These are phyloP conservation scores for Podospora comata DNA, from an alignment of 495 filamentous ascomycete species.

Conservation along the genomic window DNA sequence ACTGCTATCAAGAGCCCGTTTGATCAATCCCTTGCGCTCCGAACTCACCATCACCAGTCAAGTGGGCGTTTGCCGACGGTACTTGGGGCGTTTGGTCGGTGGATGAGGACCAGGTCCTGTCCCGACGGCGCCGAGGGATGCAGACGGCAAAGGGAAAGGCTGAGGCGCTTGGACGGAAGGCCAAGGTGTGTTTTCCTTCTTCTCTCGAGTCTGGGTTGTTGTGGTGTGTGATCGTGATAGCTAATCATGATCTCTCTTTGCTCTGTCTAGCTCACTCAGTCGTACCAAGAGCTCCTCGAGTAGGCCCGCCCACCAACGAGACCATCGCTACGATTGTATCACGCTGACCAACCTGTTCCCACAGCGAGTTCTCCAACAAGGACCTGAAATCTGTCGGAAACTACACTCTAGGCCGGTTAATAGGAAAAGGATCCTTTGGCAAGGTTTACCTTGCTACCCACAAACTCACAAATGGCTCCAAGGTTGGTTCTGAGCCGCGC, in stretches of 20 bases:
- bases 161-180: constrained; percentile 88
- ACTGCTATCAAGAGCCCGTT: not conserved
- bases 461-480: constrained; percentile 97
- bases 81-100: not conserved
- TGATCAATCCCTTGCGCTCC: not conserved
- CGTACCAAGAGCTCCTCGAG: constrained; percentile 94
- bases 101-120: constrained; percentile 29
- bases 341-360: constrained; percentile 24
- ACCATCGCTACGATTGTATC: constrained; percentile 4
- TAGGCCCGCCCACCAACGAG: constrained; percentile 45
- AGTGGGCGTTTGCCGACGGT: not conserved
- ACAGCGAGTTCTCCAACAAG: constrained; percentile 89
- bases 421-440: constrained; percentile 96
- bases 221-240: constrained; percentile 7
- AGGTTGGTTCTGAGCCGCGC: constrained; percentile 55
- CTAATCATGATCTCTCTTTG: constrained; percentile 23
- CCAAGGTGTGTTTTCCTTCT: constrained; percentile 62
- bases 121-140: constrained; percentile 43
- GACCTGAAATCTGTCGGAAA: constrained; percentile 91
- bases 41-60: not conserved
- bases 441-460: constrained; percentile 96
- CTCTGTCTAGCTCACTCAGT: constrained; percentile 75
- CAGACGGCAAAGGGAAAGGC: constrained; percentile 69
- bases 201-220: not conserved
- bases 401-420: constrained; percentile 84